phyloP scores from a whole-genome alignment of 2,329 filamentous ascomycete species.

The Tolypocladium paradoxum region DNA sequence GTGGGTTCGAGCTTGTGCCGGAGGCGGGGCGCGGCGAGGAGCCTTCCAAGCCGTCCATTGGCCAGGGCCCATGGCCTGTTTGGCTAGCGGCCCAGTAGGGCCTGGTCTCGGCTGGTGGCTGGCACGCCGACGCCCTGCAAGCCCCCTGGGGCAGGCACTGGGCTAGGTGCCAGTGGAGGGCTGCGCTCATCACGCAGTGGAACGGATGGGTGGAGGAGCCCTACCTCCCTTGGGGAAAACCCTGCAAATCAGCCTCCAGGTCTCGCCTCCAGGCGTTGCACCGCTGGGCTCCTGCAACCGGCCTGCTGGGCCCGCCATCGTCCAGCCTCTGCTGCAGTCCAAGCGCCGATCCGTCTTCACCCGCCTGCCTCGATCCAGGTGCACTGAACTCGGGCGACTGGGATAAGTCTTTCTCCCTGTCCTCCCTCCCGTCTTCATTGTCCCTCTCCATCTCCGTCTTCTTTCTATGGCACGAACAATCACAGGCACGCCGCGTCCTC shows the following conservation, averaged over 20 bases:
- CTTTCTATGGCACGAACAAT: neutral
- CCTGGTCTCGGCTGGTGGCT: neutral
- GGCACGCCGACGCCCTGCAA: neutral
- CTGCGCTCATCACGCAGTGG: neutral
- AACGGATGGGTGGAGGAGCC: neutral
- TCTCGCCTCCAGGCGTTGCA: neutral
- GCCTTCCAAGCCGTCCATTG: neutral
- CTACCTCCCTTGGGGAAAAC: no score
- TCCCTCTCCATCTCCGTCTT: neutral
- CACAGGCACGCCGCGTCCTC: neutral
- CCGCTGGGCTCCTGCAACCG: constrained; percentile 3
- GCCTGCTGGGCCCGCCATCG: constrained; percentile 3
- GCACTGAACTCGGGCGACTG: neutral
- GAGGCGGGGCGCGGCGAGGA: neutral
- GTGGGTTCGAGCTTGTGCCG: neutral
- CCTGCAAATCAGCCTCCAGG: neutral
- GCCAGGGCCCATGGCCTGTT: neutral
- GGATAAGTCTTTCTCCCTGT: neutral
- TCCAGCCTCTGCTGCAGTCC: neutral
- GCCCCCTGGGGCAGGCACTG: neutral
- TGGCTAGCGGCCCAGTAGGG: neutral
- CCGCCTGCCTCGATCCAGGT: neutral
- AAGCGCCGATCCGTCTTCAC: constrained; percentile 5
- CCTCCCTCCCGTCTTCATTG: constrained; percentile 5
- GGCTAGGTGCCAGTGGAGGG: no score